A percentile compares a stretch with the other conserved stretches of the same genome.
These are phyloP conservation scores for Psilocybe cubensis DNA, from an alignment of 768 basidiomycete genomes.

Conservation along the genomic window DNA sequence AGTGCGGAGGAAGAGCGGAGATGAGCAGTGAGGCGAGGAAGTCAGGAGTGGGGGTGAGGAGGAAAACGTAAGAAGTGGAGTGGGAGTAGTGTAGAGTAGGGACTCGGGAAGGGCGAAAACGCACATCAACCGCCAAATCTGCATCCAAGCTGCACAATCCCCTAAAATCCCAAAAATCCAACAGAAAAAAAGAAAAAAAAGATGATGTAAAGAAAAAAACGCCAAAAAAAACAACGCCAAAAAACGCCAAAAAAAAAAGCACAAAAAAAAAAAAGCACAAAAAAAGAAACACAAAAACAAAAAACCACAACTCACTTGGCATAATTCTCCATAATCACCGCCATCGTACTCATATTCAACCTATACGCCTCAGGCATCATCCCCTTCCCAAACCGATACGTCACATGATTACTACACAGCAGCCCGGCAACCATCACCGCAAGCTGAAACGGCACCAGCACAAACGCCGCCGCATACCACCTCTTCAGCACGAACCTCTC, in stretches of 20 bases:
- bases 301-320: slow-evolving; percentile 34
- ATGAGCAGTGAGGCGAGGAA: background rate
- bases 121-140: too few species aligned
- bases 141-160: too few species aligned
- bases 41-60: too few species aligned
- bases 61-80: background rate
- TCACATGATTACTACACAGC: slow-evolving; percentile 80
- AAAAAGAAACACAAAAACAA: background rate
- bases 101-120: background rate
- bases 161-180: too few species aligned
- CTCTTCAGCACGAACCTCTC: slow-evolving; percentile 53
- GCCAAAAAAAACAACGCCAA: too few species aligned
- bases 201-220: too few species aligned
- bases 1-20: background rate
- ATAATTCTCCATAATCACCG: slow-evolving; percentile 71
- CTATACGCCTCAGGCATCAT: slow-evolving; percentile 86
- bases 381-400: slow-evolving; percentile 86
- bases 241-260: too few species aligned
- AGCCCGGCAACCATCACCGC: slow-evolving; percentile 62
- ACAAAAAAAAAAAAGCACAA: background rate
- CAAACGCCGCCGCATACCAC: slow-evolving; percentile 72
- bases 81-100: background rate
- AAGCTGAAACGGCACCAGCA: slow-evolving; percentile 69
- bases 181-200: too few species aligned
- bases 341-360: slow-evolving; percentile 69